Conservation (phyloP, 768 basidiomycete genomes). For the Termitomyces sp. region DNA sequence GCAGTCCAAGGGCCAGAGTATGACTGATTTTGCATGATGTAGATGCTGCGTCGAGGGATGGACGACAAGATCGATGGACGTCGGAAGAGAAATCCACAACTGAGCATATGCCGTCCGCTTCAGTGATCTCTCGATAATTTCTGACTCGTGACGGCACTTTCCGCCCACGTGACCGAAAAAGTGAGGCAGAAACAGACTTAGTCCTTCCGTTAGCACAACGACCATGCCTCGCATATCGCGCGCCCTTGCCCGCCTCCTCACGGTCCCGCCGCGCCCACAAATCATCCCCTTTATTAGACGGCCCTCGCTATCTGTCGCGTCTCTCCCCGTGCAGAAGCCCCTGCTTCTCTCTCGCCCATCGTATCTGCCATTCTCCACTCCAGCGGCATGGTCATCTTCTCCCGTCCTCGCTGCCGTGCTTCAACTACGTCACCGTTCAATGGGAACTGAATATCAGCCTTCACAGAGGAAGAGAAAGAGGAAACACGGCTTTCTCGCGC, state of each 20-base stretch:
- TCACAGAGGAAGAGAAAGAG: constrained; percentile 90
- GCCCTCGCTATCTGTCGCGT: constrained; percentile 9
- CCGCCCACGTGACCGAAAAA: constrained; percentile 16
- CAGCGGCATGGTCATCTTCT: constrained; percentile 20
- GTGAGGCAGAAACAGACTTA: not conserved
- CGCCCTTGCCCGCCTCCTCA: constrained; percentile 28
- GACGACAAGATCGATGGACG: constrained; percentile 19
- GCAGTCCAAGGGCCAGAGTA: constrained; percentile 68
- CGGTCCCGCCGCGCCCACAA: constrained; percentile 25
- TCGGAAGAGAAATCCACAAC: constrained; percentile 18
- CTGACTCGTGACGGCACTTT: constrained; percentile 17
- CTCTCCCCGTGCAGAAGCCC: constrained; percentile 11
- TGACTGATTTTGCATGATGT: constrained; percentile 30
- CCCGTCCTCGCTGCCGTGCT: constrained; percentile 35
- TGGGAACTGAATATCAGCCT: constrained; percentile 95
- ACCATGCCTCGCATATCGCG: constrained; percentile 41
- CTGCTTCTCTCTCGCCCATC: constrained; percentile 20
- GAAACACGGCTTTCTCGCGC: constrained; percentile 84
- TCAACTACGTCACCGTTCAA: constrained; percentile 58
- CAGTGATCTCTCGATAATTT: constrained; percentile 9
- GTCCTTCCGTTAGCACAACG: not conserved
- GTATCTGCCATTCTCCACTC: constrained; percentile 16
- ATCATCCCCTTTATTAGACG: constrained; percentile 13
- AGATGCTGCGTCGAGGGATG: constrained; percentile 6
- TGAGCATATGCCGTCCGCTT: constrained; percentile 14